Conservation (phyloP, 2,329 filamentous ascomycete species). For the Cladorrhinum sp. region DNA sequence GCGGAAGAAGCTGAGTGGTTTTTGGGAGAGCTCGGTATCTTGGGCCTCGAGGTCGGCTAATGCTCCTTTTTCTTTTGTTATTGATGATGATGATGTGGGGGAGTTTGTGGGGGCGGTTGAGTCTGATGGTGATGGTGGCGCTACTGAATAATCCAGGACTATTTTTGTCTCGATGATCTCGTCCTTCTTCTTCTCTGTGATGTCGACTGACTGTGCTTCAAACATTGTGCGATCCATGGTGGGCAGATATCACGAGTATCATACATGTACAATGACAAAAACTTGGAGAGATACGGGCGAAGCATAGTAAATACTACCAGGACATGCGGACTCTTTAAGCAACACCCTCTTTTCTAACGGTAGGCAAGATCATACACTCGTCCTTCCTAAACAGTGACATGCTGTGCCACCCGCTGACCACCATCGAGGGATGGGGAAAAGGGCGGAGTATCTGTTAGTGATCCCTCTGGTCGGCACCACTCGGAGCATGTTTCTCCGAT, state of each 20-base stretch:
- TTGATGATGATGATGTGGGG: constrained; percentile 1
- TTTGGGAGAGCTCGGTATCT: constrained; percentile 17
- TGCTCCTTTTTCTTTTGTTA: constrained; percentile 3
- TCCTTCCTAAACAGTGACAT: neutral
- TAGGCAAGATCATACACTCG: neutral
- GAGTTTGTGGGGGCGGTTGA: neutral
- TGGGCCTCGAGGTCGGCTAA: constrained; percentile 24
- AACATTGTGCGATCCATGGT: neutral
- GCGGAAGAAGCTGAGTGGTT: constrained; percentile 31
- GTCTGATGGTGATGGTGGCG: neutral
- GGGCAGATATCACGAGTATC: neutral
- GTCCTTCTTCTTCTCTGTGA: constrained; percentile 3
- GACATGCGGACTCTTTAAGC: neutral
- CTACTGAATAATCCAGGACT: neutral
- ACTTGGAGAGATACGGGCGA: neutral
- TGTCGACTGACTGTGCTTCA: neutral
- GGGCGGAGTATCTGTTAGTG: neutral
- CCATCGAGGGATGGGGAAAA: neutral
- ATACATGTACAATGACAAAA: neutral
- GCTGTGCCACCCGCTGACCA: neutral
- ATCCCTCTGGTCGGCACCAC: neutral
- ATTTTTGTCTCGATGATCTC: constrained; percentile 7
- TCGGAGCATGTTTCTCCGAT: neutral
- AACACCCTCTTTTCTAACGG: neutral
- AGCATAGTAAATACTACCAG: neutral